These are phyloP conservation scores for Mimosa bimucronata DNA, from an alignment of 306 rosid genomes.

Conservation along the genomic window DNA sequence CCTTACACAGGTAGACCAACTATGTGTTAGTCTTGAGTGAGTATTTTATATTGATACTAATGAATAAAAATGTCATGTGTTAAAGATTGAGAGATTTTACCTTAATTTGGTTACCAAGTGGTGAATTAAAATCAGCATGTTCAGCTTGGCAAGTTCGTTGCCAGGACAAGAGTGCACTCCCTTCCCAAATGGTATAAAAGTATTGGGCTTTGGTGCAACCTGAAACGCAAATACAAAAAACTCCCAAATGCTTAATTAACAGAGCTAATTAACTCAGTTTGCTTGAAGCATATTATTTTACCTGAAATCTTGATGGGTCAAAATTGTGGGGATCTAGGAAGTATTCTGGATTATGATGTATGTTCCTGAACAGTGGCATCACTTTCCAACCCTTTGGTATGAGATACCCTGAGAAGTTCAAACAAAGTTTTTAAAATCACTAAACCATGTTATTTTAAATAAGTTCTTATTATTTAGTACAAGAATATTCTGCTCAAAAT, in stretches of 20 bases:
- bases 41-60: not conserved
- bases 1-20: no score
- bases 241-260: not conserved
- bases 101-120: conserved; percentile 73
- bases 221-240: conserved; percentile 22
- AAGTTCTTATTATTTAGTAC: conserved; percentile 4
- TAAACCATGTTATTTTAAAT: not conserved
- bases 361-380: conserved; percentile 93
- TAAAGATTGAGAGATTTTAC: conserved; percentile 34
- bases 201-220: conserved; percentile 73
- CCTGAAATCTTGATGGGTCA: conserved; percentile 94
- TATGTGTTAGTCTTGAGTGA: no score
- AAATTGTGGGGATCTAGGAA: conserved; percentile 71
- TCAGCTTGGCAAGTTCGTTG: conserved; percentile 87
- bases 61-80: not conserved
- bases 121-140: conserved; percentile 73
- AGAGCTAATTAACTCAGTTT: not conserved
- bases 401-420: conserved; percentile 62
- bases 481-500: conserved; percentile 18
- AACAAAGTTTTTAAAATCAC: conserved; percentile 30
- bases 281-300: conserved; percentile 18
- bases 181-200: conserved; percentile 91
- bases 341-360: conserved; percentile 85
- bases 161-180: conserved; percentile 95
- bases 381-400: conserved; percentile 99